A percentile compares a stretch with the other conserved stretches of the same genome.
phyloP scores from a whole-genome alignment of 2,329 filamentous ascomycete genomes.

The Calonectria ilicicola region DNA sequence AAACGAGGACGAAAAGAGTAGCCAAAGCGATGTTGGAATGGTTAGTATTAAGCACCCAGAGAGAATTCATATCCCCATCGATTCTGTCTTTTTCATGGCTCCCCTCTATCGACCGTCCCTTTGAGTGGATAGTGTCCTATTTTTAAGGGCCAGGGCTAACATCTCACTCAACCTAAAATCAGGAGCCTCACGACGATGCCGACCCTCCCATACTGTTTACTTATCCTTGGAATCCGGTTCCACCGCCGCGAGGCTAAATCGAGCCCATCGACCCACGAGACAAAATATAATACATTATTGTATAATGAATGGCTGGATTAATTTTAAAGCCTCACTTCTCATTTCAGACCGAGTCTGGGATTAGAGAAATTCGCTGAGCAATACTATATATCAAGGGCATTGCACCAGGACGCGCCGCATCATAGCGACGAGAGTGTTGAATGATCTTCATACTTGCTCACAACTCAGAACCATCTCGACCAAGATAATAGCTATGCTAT shows the following conservation, averaged over 20 bases:
- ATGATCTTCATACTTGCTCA: too few relatives aligned
- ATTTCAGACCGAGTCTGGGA: too few relatives aligned
- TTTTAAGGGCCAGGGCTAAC: neutral
- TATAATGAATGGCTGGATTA: too few relatives aligned
- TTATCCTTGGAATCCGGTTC: neutral
- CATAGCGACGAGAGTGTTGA: too few relatives aligned
- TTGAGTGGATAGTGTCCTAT: neutral
- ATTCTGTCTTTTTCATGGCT: fast-evolving
- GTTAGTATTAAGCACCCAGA: neutral
- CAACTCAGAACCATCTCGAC: too few relatives aligned
- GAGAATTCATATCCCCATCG: too few relatives aligned
- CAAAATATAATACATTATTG: neutral
- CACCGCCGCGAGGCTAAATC: neutral
- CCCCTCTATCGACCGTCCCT: neutral
- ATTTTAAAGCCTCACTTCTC: too few relatives aligned
- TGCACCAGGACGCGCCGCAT: too few relatives aligned
- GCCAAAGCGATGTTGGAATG: neutral
- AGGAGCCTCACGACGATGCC: neutral
- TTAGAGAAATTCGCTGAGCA: too few relatives aligned
- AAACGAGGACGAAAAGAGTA: neutral
- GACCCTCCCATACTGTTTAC: neutral
- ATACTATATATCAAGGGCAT: too few relatives aligned
- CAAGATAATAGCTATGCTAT: too few relatives aligned
- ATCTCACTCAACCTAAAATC: neutral
- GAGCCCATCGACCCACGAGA: neutral